Evolutionary conservation across 345 rosid species (phyloP).

Genomic region (Brassica carinata): DNA sequence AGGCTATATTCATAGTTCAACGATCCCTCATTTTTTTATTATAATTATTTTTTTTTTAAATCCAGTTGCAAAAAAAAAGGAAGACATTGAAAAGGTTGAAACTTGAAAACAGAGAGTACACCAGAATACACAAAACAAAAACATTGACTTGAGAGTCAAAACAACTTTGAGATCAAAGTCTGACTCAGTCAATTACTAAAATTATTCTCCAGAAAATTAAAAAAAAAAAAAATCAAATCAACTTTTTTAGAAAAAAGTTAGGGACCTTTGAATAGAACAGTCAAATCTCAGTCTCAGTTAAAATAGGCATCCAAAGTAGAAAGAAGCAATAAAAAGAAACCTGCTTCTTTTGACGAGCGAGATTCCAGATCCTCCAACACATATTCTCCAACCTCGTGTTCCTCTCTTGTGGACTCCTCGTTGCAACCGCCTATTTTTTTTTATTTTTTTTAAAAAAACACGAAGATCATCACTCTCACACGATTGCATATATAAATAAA

Average conservation of each 20-base stretch:
- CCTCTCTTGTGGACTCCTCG: constrained; percentile 98
- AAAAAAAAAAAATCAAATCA: neutral
- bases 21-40: neutral
- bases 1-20: neutral
- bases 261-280: neutral
- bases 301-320: neutral
- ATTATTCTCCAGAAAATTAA: neutral
- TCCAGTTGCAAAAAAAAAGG: neutral
- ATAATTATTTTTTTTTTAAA: too few species aligned
- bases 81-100: constrained; percentile 14
- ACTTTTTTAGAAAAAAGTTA: neutral
- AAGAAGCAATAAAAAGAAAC: constrained; percentile 33
- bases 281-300: neutral
- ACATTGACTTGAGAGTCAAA: constrained; percentile 24
- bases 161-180: constrained; percentile 17
- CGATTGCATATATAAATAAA: neutral
- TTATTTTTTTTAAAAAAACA: neutral
- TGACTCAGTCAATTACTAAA: neutral
- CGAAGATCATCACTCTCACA: neutral
- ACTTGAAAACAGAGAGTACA: neutral
- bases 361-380: constrained; percentile 99
- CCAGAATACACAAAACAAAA: neutral
- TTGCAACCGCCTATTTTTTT: constrained; percentile 77
- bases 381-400: constrained; percentile 96
- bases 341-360: constrained; percentile 96